These are phyloP conservation scores for Xylaria telfairii DNA, from an alignment of 495 filamentous ascomycete species.

Conservation along the genomic window DNA sequence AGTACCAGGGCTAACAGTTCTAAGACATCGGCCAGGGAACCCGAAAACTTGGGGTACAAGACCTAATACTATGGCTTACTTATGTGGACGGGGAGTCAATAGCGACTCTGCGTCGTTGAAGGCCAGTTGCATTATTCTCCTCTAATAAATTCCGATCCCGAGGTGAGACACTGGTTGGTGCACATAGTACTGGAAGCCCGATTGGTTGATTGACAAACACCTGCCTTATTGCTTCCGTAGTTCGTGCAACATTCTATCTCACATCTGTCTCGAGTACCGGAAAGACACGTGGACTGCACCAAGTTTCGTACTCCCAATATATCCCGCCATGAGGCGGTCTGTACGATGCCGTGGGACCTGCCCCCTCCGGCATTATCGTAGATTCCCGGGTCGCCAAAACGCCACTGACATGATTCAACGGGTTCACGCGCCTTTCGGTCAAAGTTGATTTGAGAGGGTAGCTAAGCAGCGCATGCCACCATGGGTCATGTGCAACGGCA, in stretches of 20 bases:
- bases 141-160: background rate
- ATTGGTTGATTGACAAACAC: background rate
- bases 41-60: background rate
- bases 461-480: background rate
- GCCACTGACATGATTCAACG: background rate
- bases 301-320: background rate
- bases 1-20: background rate
- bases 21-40: background rate
- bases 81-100: background rate
- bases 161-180: background rate
- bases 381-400: background rate
- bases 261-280: background rate
- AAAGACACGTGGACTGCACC: background rate
- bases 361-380: background rate
- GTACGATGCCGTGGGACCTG: constrained; percentile 3
- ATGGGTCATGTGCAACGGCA: background rate
- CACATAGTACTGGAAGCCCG: background rate
- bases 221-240: background rate
- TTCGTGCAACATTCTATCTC: background rate
- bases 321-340: background rate
- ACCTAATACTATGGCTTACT: background rate
- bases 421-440: background rate
- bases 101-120: background rate
- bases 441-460: background rate
- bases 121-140: background rate